Percentiles rank a stretch among this genome's conserved stretches.
These are phyloP conservation scores for Bipolaris victoriae DNA, from an alignment of 2,329 filamentous ascomycete genomes.

Conservation along the genomic window DNA sequence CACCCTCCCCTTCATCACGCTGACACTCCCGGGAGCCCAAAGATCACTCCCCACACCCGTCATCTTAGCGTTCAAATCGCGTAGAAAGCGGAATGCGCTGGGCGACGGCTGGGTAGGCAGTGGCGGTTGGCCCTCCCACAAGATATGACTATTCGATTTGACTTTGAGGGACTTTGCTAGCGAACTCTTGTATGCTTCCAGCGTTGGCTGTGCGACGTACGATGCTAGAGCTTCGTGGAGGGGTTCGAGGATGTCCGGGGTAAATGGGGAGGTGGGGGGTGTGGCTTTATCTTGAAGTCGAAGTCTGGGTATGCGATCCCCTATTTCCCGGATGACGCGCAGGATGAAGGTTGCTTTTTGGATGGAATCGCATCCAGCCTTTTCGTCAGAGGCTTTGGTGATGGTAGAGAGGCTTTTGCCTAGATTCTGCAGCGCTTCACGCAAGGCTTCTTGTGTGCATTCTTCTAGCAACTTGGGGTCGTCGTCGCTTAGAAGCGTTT, in stretches of 20 bases:
- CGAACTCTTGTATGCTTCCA: slow-evolving; percentile 53
- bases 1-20: slow-evolving; percentile 66
- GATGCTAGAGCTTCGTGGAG: slow-evolving; percentile 68
- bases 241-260: slow-evolving; percentile 63
- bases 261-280: slow-evolving; percentile 36
- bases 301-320: slow-evolving; percentile 57
- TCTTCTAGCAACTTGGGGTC: slow-evolving; percentile 70
- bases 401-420: slow-evolving; percentile 61
- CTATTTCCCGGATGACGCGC: slow-evolving; percentile 75
- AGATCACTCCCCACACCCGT: slow-evolving; percentile 73
- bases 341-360: slow-evolving; percentile 68
- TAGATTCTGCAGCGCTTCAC: slow-evolving; percentile 64
- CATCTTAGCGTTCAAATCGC: slow-evolving; percentile 71
- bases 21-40: slow-evolving; percentile 75
- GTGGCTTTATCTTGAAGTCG: slow-evolving; percentile 41
- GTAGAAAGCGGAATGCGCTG: slow-evolving; percentile 73
- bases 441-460: slow-evolving; percentile 63
- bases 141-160: slow-evolving; percentile 65
- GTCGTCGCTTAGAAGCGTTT: slow-evolving; percentile 72
- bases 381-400: slow-evolving; percentile 49
- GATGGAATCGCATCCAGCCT: slow-evolving; percentile 9
- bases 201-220: slow-evolving; percentile 58
- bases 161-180: slow-evolving; percentile 53
- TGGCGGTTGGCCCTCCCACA: slow-evolving; percentile 82
- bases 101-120: slow-evolving; percentile 82